Evolutionary conservation across 306 rosid genomes (phyloP), one percentile per base, ranked within the genome.

Genomic region (Nissolia schottii): DNA sequence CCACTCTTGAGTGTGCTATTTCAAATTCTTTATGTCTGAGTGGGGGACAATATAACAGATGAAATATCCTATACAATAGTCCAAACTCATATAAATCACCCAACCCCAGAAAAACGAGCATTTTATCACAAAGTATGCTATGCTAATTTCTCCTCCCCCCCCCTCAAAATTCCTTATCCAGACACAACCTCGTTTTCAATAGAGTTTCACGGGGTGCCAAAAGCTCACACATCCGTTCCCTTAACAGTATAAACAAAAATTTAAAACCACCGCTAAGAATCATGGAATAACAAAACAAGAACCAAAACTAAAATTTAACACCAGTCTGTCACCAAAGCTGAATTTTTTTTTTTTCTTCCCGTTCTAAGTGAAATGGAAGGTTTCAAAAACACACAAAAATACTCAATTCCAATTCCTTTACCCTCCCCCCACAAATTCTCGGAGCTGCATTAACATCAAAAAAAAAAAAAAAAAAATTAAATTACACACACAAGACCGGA

Each of bases 401-500:
- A 60, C 40, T 67, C 61, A 9, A 35, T 55, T 28, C 38, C 11
- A 55, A 75, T 37, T 70, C 49, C 16, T 20, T 64, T 23, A 32
- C 77, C 69, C 51, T 43, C 7, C 2, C 60, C 70, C 80, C 77
- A n/a, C n/a, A n/a, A n/a, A n/a, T n/a, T n/a, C n/a, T n/a, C n/a
- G n/a, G n/a, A 75, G 22, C 81, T 75, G 70, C 43, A 37, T 37
- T 37, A 12, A 1, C 43, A 37, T 9, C 50, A 58, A 31, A 35
- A 38, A 50, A 64, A 57, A 61, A 15, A 34, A 64, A 1, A 14
- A 41, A 31, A 3, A 31, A 31, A 31, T 31, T 3, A 31, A 56
- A 65, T 9, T 60, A 31, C 66, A 71, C 67, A 40, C 48, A 68
- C 49, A 53, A 82, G 91, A 84, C 84, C 91, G 84, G 74, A 58